phyloP scores from a whole-genome alignment of 2,329 filamentous ascomycete species.

The Elsinoe fawcettii region DNA sequence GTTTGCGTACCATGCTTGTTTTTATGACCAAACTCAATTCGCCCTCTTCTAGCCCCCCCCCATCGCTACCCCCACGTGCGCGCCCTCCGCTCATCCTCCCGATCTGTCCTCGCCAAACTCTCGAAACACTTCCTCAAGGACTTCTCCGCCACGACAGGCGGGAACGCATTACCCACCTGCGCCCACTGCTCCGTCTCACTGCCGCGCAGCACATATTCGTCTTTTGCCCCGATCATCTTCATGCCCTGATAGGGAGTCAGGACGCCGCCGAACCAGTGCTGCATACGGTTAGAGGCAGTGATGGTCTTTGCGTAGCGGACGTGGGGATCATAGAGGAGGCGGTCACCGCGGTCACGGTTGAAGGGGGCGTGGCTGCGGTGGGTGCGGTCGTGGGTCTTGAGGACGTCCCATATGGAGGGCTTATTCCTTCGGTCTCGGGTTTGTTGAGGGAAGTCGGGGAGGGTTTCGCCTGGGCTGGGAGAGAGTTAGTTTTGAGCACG shows the following conservation, averaged over 20 bases:
- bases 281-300: too few relatives aligned
- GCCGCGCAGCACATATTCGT: conserved; percentile 49
- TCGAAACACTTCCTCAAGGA: conserved; percentile 14
- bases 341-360: too few relatives aligned
- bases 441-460: conserved; percentile 56
- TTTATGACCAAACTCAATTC: too few relatives aligned
- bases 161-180: conserved; percentile 76
- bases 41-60: too few relatives aligned
- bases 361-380: too few relatives aligned
- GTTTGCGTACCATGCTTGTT: too few relatives aligned
- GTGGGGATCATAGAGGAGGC: too few relatives aligned
- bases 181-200: conserved; percentile 37
- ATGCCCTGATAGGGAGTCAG: too few relatives aligned
- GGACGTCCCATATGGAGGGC: conserved; percentile 27
- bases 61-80: too few relatives aligned
- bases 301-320: too few relatives aligned
- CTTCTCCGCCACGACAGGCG: conserved; percentile 40
- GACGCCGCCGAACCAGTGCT: too few relatives aligned
- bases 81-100: background rate
- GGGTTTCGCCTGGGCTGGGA: conserved; percentile 55
- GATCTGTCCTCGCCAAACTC: conserved; percentile 5
- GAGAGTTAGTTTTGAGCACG: conserved; percentile 4
- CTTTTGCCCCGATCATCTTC: conserved; percentile 61
- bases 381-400: conserved; percentile 40
- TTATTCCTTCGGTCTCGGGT: background rate